Evolutionary conservation across 306 rosid genomes (phyloP).

Genomic region (Oxytropis ochrocephala): DNA sequence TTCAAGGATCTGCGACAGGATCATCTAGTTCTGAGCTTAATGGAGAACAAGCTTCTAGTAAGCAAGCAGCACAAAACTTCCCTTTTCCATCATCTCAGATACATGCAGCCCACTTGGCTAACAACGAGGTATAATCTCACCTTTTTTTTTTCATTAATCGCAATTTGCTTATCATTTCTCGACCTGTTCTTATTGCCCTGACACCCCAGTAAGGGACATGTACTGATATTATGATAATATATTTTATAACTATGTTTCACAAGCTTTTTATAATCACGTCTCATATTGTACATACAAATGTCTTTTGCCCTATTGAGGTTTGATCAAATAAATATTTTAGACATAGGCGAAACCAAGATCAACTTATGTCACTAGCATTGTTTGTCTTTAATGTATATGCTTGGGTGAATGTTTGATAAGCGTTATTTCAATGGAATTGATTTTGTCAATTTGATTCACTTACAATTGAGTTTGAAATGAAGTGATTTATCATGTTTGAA

Average conservation of each 20-base stretch:
- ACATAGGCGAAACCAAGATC: neutral
- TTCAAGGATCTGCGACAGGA: constrained; percentile 32
- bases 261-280: neutral
- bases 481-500: too few relatives aligned
- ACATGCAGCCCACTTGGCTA: constrained; percentile 22
- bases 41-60: constrained; percentile 40
- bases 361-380: neutral
- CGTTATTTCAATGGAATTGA: too few relatives aligned
- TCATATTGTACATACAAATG: neutral
- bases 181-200: neutral
- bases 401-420: too few relatives aligned
- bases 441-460: too few relatives aligned
- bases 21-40: constrained; percentile 25
- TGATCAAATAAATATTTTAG: neutral
- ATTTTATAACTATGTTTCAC: neutral
- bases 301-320: neutral
- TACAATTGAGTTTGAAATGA: too few relatives aligned
- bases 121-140: constrained; percentile 48
- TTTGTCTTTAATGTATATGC: neutral
- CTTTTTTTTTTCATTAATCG: neutral
- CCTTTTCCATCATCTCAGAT: constrained; percentile 42
- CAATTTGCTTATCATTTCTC: neutral
- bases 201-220: neutral
- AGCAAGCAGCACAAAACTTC: constrained; percentile 32
- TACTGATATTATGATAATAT: neutral